These are phyloP conservation scores for Dactylis glomerata DNA, from an alignment of 176 grass and related monocot species.

Conservation along the genomic window DNA sequence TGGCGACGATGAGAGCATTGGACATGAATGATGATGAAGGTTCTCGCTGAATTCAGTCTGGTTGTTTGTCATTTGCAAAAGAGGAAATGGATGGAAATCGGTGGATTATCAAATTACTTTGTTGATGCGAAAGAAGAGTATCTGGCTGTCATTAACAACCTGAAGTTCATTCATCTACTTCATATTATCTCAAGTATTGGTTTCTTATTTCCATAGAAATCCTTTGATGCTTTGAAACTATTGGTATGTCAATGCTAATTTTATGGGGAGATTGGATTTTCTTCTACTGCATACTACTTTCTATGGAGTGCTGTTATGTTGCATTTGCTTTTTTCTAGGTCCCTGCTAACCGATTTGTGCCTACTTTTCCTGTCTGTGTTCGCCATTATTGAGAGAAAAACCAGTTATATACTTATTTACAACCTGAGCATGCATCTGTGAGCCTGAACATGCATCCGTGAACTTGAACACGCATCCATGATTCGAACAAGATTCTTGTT, in stretches of 20 bases:
- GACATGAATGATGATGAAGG: no score
- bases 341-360: neutral
- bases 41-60: no score
- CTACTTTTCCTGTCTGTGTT: neutral
- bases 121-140: no score
- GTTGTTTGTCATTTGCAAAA: no score
- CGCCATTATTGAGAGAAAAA: neutral
- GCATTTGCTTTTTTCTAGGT: neutral
- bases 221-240: neutral
- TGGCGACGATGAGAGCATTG: no score
- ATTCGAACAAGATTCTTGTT: neutral
- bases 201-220: neutral
- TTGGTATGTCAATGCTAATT: neutral
- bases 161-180: no score
- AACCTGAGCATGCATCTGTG: no score
- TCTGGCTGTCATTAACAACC: no score
- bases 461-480: neutral
- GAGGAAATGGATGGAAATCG: no score
- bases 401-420: no score
- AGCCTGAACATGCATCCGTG: no score
- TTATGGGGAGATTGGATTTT: neutral
- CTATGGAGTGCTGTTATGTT: neutral
- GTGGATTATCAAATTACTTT: no score
- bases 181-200: neutral
- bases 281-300: neutral